Conservation (phyloP, 169 alveolate species). For the Cryptosporidium parvum region DNA sequence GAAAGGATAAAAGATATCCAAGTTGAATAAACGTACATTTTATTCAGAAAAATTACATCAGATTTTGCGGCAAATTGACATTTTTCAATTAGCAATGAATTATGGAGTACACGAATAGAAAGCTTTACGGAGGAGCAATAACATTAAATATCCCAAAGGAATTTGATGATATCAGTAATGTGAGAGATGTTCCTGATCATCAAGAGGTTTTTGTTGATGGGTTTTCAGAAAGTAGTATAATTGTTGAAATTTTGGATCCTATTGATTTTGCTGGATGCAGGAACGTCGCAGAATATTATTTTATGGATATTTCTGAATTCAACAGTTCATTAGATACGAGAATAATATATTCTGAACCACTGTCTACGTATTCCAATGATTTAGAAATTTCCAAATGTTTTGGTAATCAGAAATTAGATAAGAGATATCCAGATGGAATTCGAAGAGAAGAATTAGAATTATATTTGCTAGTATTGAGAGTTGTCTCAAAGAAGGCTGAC, state of each 20-base stretch:
- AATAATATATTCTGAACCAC: constrained; percentile 36
- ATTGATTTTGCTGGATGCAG: not conserved
- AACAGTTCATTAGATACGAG: constrained; percentile 19
- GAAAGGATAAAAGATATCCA: constrained; percentile 56
- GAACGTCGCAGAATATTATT: constrained; percentile 45
- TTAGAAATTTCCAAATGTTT: constrained; percentile 18
- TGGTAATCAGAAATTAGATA: constrained; percentile 46
- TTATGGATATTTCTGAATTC: constrained; percentile 47
- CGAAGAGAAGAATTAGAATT: constrained; percentile 31
- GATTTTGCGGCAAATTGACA: constrained; percentile 5
- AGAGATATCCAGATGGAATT: constrained; percentile 1
- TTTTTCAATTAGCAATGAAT: not conserved
- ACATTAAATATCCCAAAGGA: constrained; percentile 25
- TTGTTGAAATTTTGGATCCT: constrained; percentile 51
- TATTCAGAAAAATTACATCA: not conserved
- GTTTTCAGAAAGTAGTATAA: constrained; percentile 58
- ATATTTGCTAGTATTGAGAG: constrained; percentile 32
- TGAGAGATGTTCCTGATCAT: constrained; percentile 66
- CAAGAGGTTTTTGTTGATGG: constrained; percentile 74
- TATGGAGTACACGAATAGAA: constrained; percentile 22
- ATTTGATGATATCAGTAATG: constrained; percentile 61
- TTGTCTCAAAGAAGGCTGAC: constrained; percentile 25
- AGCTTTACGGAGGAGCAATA: constrained; percentile 62
- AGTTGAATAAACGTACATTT: constrained; percentile 15
- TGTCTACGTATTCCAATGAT: not conserved